A percentile compares a stretch with the other conserved stretches of the same genome.
Evolutionary conservation across 345 rosid species (phyloP).

Genomic region (Chamaenerion angustifolium): DNA sequence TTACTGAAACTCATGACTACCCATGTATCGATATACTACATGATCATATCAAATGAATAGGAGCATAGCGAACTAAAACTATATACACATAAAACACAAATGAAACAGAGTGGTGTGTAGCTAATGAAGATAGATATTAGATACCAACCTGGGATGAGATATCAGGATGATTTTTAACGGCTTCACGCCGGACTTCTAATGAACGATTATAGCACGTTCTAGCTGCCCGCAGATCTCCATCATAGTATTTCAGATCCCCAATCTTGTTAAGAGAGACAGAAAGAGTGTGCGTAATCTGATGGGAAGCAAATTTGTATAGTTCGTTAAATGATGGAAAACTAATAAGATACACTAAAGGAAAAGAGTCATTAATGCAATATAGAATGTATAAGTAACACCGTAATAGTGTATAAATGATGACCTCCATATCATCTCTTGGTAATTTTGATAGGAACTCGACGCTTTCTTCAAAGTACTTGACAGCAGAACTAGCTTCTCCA

Average conservation of each 20-base stretch:
- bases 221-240: constrained; percentile 66
- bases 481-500: constrained; percentile 69
- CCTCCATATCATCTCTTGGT: constrained; percentile 78
- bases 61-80: no score
- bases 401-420: constrained; percentile 8
- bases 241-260: constrained; percentile 92
- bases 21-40: no score
- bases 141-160: constrained; percentile 64
- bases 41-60: no score
- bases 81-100: no score
- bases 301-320: constrained; percentile 5
- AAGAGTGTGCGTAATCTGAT: constrained; percentile 74
- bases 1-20: no score
- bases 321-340: neutral
- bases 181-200: constrained; percentile 65
- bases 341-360: neutral
- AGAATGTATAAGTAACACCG: no score
- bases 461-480: constrained; percentile 78
- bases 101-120: no score
- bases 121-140: neutral
- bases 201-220: constrained; percentile 66
- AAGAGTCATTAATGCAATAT: constrained; percentile 1
- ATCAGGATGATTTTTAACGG: constrained; percentile 36
- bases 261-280: constrained; percentile 94
- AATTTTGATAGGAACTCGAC: constrained; percentile 58